Conservation (phyloP, 352 stramenopile species). For the Globisporangium spinosum region DNA sequence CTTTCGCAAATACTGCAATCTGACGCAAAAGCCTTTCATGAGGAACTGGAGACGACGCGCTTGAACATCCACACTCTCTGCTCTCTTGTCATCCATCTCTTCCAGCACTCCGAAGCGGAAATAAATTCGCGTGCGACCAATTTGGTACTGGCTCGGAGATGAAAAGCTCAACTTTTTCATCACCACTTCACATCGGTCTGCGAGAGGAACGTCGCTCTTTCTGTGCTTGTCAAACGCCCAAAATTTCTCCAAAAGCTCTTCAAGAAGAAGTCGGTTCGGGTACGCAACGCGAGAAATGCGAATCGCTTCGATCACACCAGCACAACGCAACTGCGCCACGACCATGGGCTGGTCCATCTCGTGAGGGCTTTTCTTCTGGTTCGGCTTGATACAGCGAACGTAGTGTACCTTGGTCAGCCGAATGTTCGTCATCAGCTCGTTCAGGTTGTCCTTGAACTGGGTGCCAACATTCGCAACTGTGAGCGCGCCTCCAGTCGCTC, state of each 20-base stretch:
- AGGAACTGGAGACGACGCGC: slow-evolving; percentile 65
- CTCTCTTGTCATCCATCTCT: slow-evolving; percentile 72
- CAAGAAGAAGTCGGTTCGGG: slow-evolving; percentile 92
- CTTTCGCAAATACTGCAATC: slow-evolving; percentile 61
- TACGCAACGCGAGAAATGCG: slow-evolving; percentile 97
- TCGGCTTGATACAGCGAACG: slow-evolving; percentile 99
- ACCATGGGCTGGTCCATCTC: slow-evolving; percentile 90
- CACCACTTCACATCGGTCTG: slow-evolving; percentile 44
- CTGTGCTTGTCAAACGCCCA: slow-evolving; percentile 59
- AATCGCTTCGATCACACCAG: slow-evolving; percentile 98
- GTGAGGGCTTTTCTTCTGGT: slow-evolving; percentile 90
- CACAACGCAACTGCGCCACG: slow-evolving; percentile 95
- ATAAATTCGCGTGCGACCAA: slow-evolving; percentile 73
- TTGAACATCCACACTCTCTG: slow-evolving; percentile 47
- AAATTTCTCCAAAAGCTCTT: slow-evolving; percentile 78
- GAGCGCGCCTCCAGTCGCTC: slow-evolving; percentile 42
- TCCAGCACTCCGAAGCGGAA: slow-evolving; percentile 80
- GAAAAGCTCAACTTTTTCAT: slow-evolving; percentile 64
- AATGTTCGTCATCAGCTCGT: slow-evolving; percentile 92
- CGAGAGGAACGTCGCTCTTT: slow-evolving; percentile 37
- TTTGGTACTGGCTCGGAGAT: slow-evolving; percentile 74
- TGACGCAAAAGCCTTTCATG: slow-evolving; percentile 64
- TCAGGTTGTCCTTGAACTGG: slow-evolving; percentile 90
- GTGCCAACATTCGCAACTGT: slow-evolving; percentile 64
- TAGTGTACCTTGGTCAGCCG: slow-evolving; percentile 96